phyloP scores from a whole-genome alignment of 148 eudicot species.

The Chenopodium album region DNA sequence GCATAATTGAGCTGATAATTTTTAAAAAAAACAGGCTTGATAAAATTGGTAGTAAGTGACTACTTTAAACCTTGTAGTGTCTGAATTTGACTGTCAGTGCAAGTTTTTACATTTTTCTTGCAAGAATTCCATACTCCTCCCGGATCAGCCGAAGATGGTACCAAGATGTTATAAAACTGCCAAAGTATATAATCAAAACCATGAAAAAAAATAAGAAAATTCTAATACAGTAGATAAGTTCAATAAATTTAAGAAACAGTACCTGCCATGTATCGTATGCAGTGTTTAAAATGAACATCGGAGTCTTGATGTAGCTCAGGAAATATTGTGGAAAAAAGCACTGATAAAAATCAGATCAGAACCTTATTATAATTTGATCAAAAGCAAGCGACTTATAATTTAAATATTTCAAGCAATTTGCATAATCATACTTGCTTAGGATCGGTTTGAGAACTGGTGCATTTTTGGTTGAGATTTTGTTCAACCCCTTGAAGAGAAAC shows the following conservation, averaged over 20 bases:
- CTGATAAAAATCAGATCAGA: conserved; percentile 42
- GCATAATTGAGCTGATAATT: not conserved
- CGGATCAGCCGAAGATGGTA: conserved; percentile 75
- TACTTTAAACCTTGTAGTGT: conserved; percentile 61
- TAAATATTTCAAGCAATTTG: not conserved
- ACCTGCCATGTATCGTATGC: conserved; percentile 96
- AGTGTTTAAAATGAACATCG: conserved; percentile 75
- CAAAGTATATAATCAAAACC: not conserved
- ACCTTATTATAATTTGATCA: not conserved
- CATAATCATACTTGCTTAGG: conserved; percentile 57
- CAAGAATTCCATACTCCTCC: conserved; percentile 68
- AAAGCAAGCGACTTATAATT: not conserved
- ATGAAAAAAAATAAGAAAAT: too few species aligned
- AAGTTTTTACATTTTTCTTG: conserved; percentile 51
- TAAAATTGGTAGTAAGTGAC: too few species aligned
- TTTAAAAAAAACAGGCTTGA: too few species aligned
- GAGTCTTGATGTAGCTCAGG: conserved; percentile 62
- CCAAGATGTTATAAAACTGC: conserved; percentile 78
- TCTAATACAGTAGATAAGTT: not conserved
- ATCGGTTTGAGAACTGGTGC: conserved; percentile 43
- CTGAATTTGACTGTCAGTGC: conserved; percentile 48
- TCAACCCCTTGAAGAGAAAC: conserved; percentile 76
- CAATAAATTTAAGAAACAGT: conserved; percentile 4
- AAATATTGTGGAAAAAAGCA: conserved; percentile 91
- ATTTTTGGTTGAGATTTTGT: conserved; percentile 55